Evolutionary conservation across 225 moss, liverwort and hornwort genomes (phyloP).

Genomic region (Marchantia polymorpha): DNA sequence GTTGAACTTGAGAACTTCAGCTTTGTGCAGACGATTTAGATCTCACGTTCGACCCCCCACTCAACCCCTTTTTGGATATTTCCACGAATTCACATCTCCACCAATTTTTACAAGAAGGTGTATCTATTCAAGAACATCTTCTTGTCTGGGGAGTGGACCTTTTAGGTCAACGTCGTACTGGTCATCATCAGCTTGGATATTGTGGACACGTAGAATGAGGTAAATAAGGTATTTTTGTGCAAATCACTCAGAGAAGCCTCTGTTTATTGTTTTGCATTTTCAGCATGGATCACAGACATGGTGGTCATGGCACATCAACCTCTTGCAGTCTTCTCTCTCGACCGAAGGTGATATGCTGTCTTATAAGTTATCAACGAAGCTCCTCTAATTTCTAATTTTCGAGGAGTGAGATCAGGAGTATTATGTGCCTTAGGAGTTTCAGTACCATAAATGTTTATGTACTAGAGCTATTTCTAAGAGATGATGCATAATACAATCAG

Average conservation of each 20-base stretch:
- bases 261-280: constrained; percentile 11
- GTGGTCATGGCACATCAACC: constrained; percentile 89
- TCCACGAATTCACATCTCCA: too few species aligned
- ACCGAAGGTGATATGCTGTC: constrained; percentile 59
- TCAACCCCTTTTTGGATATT: background rate
- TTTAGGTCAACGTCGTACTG: background rate
- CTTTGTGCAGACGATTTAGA: background rate
- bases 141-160: too few species aligned
- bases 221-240: background rate
- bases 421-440: background rate
- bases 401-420: background rate
- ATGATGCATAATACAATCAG: background rate
- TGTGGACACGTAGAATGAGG: background rate
- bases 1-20: background rate
- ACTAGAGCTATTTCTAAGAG: too few species aligned
- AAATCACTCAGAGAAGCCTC: background rate
- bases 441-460: background rate
- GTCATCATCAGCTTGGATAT: background rate
- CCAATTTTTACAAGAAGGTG: too few species aligned
- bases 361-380: background rate
- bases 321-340: constrained; percentile 76
- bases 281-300: constrained; percentile 94
- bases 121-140: too few species aligned
- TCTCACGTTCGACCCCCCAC: background rate
- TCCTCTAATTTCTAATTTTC: background rate